Percentiles rank a stretch among this genome's conserved stretches.
Conservation (phyloP, 345 rosid species). For the Carallia brachiata region DNA sequence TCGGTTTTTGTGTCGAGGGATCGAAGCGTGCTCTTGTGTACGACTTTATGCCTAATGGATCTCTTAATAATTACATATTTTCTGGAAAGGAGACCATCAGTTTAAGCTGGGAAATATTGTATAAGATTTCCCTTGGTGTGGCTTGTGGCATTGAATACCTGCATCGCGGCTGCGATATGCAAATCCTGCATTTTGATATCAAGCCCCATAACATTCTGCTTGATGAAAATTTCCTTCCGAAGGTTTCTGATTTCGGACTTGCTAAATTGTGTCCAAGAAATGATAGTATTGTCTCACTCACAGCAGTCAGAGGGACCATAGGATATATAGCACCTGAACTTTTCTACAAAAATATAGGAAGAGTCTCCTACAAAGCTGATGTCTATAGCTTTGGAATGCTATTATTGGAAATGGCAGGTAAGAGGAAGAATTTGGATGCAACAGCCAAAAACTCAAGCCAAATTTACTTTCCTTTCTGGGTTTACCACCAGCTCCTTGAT, state of each 20-base stretch:
- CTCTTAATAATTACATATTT: background rate
- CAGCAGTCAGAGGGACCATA: slow-evolving; percentile 1
- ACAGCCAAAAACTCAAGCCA: background rate
- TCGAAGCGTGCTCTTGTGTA: slow-evolving; percentile 4
- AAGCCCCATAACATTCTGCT: slow-evolving; percentile 11
- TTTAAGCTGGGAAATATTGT: background rate
- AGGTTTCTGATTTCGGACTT: slow-evolving; percentile 7
- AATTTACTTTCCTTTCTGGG: background rate
- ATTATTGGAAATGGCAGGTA: background rate
- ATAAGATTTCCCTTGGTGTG: slow-evolving; percentile 10
- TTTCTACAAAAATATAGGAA: slow-evolving; percentile 2
- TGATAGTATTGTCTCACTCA: background rate
- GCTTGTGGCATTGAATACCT: slow-evolving; percentile 11
- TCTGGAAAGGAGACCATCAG: background rate
- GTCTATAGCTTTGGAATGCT: slow-evolving; percentile 6
- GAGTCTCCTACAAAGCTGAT: background rate
- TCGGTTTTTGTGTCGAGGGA: slow-evolving; percentile 8
- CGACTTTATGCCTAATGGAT: slow-evolving; percentile 16
- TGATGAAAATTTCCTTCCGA: background rate
- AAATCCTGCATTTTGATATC: slow-evolving; percentile 12
- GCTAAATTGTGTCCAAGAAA: background rate
- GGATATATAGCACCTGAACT: slow-evolving; percentile 12
- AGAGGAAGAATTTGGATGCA: slow-evolving; percentile 1
- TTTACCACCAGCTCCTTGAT: background rate
- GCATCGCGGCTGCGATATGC: background rate